These are phyloP conservation scores for Stevia rebaudiana DNA, from an alignment of 140 eudicot species.

Conservation along the genomic window DNA sequence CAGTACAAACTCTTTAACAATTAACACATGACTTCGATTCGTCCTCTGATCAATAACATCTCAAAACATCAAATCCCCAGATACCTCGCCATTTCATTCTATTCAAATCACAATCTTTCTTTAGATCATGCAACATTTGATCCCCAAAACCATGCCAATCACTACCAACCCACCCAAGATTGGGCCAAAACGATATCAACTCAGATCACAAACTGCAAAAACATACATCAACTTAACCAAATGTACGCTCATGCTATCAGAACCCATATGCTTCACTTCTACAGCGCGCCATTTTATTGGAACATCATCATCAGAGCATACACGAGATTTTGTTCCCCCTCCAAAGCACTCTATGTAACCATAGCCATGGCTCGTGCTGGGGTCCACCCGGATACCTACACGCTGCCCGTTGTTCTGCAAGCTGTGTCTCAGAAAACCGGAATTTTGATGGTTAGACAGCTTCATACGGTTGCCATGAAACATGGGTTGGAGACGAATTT, in stretches of 20 bases:
- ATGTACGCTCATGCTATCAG: conserved; percentile 48
- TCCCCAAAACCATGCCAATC: neutral
- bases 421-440: conserved; percentile 39
- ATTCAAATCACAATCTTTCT: conserved; percentile 29
- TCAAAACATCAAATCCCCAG: conserved; percentile 19
- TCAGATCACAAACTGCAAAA: conserved; percentile 46
- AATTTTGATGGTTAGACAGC: conserved; percentile 20
- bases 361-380: conserved; percentile 49
- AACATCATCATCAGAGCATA: conserved; percentile 59
- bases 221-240: conserved; percentile 43
- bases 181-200: conserved; percentile 39
- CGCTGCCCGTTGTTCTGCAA: conserved; percentile 61
- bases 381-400: conserved; percentile 52
- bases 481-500: conserved; percentile 41
- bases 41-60: conserved; percentile 6
- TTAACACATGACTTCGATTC: conserved; percentile 23
- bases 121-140: conserved; percentile 1
- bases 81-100: conserved; percentile 24
- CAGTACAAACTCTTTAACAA: neutral
- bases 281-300: conserved; percentile 51
- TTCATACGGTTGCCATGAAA: conserved; percentile 49
- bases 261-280: conserved; percentile 41
- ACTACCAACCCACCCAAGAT: conserved; percentile 18
- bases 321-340: conserved; percentile 40
- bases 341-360: conserved; percentile 41